Evolutionary conservation across 2,329 filamentous ascomycete species (phyloP).

Genomic region (Mycosphaerella arachidis): DNA sequence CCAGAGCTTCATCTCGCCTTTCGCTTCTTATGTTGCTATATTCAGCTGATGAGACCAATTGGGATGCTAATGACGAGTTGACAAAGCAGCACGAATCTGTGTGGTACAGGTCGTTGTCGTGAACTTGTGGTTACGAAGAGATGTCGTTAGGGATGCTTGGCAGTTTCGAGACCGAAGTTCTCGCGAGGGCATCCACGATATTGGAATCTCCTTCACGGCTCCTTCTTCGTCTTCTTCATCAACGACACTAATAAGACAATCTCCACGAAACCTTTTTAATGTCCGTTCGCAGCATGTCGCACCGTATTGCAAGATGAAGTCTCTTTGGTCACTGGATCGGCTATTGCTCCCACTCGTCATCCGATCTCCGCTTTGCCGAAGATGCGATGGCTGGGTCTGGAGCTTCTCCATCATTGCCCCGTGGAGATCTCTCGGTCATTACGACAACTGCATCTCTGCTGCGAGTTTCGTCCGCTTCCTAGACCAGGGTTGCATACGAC

Average conservation of each 20-base stretch:
- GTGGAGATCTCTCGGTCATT: not conserved
- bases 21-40: no score
- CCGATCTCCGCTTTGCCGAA: not conserved
- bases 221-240: no score
- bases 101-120: no score
- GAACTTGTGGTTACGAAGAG: no score
- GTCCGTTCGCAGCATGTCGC: not conserved
- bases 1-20: no score
- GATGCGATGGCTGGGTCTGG: not conserved
- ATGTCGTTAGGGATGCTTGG: no score
- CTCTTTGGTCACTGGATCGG: not conserved
- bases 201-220: no score
- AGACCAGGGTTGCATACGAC: conserved; percentile 19
- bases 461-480: conserved; percentile 60
- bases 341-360: not conserved
- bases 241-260: not conserved
- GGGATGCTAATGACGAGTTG: no score
- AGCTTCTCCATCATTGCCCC: not conserved
- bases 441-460: conserved; percentile 55
- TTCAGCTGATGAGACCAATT: no score
- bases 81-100: no score
- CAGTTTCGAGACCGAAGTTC: no score
- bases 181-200: no score
- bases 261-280: not conserved
- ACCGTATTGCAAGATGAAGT: not conserved